phyloP scores from a whole-genome alignment of 192 early-diverging fungal species.

The Obelidium mucronatum region DNA sequence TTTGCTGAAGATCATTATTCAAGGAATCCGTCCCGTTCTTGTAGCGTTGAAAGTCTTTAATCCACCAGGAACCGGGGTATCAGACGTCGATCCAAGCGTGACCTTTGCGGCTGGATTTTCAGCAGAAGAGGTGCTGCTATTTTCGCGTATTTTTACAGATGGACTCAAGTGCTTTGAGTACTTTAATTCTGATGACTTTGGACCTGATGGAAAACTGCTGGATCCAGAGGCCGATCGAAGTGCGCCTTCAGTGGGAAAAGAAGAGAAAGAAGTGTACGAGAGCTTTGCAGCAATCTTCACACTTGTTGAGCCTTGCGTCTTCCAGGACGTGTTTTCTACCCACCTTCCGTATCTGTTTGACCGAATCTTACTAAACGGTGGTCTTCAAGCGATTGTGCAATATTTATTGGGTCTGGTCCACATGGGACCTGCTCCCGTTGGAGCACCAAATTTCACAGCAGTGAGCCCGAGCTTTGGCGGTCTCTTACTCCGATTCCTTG shows the following conservation, averaged over 20 bases:
- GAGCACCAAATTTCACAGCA: constrained; percentile 87
- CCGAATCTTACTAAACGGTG: constrained; percentile 65
- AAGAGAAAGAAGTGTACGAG: constrained; percentile 88
- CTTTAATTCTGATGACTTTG: constrained; percentile 72
- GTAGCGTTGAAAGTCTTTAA: constrained; percentile 76
- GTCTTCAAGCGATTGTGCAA: constrained; percentile 37
- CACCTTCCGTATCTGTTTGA: constrained; percentile 97
- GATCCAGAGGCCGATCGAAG: constrained; percentile 31
- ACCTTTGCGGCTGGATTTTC: constrained; percentile 68
- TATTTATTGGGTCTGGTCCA: constrained; percentile 40
- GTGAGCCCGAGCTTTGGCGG: constrained; percentile 82
- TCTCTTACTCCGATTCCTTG: constrained; percentile 76
- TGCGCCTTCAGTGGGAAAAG: constrained; percentile 55
- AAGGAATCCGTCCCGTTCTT: constrained; percentile 84
- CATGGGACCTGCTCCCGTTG: constrained; percentile 77
- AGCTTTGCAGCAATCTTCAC: constrained; percentile 86
- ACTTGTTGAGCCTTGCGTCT: constrained; percentile 67
- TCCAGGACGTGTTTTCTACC: constrained; percentile 92
- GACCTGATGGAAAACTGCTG: constrained; percentile 45
- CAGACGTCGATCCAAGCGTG: constrained; percentile 36
- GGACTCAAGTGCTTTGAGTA: constrained; percentile 87
- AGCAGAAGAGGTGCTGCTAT: constrained; percentile 75
- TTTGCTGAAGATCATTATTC: constrained; percentile 89
- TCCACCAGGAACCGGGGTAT: constrained; percentile 55
- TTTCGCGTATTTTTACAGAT: constrained; percentile 75